Base-by-base conservation (phyloP, 2,329 filamentous ascomycete genomes). In the Penicillium sp. region DNA sequence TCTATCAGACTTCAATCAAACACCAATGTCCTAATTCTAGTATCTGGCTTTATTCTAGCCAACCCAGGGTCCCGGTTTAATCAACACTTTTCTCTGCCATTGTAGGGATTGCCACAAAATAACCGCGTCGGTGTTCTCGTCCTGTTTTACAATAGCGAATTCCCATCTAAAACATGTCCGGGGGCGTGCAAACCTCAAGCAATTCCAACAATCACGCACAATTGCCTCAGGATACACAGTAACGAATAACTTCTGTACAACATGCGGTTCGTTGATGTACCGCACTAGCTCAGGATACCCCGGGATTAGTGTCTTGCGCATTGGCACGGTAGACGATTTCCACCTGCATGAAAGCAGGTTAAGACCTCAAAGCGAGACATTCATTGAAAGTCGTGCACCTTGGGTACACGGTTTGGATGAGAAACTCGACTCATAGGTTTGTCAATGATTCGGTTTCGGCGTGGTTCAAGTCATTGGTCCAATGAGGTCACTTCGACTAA, bases 291-390 rank as follows among this genome's bases (percentile, higher is more conserved):
- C 49, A 20, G 49, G 21, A 5, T 18, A 26, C 9, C 49, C 49
- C n/a, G 49, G 49, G 18, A 43, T 43, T 30, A 52, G 49, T 30
- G 24, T 52, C 24, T 35, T 52, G 18, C 49, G 49, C n/a, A 45
- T 52, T 28, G 49, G 49, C 40, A 52, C 35, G 8, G 49, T 52
- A 16, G 49, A 52, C 18, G 49, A 52, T 52, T 52, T 52, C 16
- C 16, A 42, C 43, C 20, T 52, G 49, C 38, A 52, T 30, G 49
- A 52, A n/a, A 52, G 12, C n/a, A 52, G 43, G 5, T 30, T 52
- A 35, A 52, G 38, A 21, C 49, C 49, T 26, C 20, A 28, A 45
- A n/a, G 2, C 6, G 49, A 52, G 21, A 14, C 5, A 18, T 52
- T 52, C 20, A 26, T 35, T 5, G n/a, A 52, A n/a, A 30, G 24